Evolutionary conservation across 2,329 filamentous ascomycete species (phyloP).

Genomic region (Xylogone sp.): DNA sequence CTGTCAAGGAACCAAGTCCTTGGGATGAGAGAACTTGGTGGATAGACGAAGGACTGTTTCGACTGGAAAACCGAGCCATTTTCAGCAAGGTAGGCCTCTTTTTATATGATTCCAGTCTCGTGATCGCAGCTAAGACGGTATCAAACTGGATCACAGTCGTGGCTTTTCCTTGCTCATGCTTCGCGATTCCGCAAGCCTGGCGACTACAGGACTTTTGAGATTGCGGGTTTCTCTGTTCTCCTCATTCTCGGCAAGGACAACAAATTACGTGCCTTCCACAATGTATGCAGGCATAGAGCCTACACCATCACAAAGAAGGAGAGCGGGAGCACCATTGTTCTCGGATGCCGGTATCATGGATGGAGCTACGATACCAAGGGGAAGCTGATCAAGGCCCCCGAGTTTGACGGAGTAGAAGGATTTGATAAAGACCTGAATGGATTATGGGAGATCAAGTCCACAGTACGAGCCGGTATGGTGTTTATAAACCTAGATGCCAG

Average conservation of each 20-base stretch:
- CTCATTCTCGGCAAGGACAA: slow-evolving; percentile 25
- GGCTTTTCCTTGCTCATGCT: slow-evolving; percentile 21
- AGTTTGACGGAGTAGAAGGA: slow-evolving; percentile 23
- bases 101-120: background rate
- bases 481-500: slow-evolving; percentile 21
- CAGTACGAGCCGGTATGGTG: slow-evolving; percentile 15
- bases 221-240: slow-evolving; percentile 21
- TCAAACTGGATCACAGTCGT: slow-evolving; percentile 12
- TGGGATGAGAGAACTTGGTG: slow-evolving; percentile 13
- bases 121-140: background rate
- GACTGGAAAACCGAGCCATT: slow-evolving; percentile 1
- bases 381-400: slow-evolving; percentile 24
- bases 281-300: slow-evolving; percentile 2
- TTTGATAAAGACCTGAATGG: slow-evolving; percentile 23
- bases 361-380: slow-evolving; percentile 26
- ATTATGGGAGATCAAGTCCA: slow-evolving; percentile 20
- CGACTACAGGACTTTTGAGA: background rate
- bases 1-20: background rate
- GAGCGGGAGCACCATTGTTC: slow-evolving; percentile 20
- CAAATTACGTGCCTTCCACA: slow-evolving; percentile 11
- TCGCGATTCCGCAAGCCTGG: background rate
- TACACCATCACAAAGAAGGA: slow-evolving; percentile 24
- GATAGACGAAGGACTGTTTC: slow-evolving; percentile 17
- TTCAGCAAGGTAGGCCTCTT: slow-evolving; percentile 19
- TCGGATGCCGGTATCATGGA: slow-evolving; percentile 26